Percentiles rank a stretch among this genome's conserved stretches.
Evolutionary conservation across 306 rosid species (phyloP).

Genomic region (Malus fusca): DNA sequence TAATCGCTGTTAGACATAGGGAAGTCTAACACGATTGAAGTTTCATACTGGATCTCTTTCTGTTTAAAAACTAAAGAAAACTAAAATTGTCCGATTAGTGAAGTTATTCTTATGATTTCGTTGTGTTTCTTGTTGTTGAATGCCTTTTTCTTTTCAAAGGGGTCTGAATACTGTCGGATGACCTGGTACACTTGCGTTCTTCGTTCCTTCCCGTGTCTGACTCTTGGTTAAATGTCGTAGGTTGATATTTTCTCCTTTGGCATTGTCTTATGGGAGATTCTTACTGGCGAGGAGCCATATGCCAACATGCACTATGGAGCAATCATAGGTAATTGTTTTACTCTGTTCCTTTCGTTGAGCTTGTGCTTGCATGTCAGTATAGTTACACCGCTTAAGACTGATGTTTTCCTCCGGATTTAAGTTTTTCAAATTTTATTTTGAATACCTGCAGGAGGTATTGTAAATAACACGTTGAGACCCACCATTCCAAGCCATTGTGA

Average conservation of each 20-base stretch:
- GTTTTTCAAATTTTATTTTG: not conserved
- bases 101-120: not conserved
- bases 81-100: not conserved
- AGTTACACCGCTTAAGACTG: not conserved
- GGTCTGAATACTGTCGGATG: not conserved
- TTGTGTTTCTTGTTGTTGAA: not conserved
- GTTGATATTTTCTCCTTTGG: constrained; percentile 95
- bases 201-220: constrained; percentile 9
- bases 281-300: constrained; percentile 93
- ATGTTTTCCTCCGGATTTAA: not conserved
- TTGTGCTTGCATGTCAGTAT: not conserved
- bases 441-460: constrained; percentile 72
- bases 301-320: constrained; percentile 98
- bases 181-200: not conserved
- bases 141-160: not conserved
- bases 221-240: constrained; percentile 26
- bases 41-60: not conserved
- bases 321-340: constrained; percentile 52
- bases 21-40: not conserved
- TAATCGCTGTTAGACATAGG: not conserved
- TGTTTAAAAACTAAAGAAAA: not conserved
- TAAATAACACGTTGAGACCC: constrained; percentile 87
- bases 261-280: constrained; percentile 89
- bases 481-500: constrained; percentile 76
- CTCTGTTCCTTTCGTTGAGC: not conserved